Percentiles rank a stretch among this genome's conserved stretches.
phyloP scores from a whole-genome alignment of 306 rosid genomes.

The Rubus parviflorus region DNA sequence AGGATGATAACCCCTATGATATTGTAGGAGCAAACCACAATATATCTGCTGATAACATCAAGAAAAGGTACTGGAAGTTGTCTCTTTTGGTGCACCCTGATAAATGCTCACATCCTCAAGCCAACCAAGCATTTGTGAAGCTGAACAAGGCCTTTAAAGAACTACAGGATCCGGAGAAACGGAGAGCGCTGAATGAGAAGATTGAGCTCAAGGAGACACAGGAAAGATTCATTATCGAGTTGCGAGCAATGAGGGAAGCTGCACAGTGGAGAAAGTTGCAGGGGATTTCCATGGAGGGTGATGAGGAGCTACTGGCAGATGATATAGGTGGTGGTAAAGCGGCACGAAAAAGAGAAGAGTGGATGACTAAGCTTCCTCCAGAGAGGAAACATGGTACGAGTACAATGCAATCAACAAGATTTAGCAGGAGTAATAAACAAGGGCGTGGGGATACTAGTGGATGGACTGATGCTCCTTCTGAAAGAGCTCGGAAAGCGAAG shows the following conservation, averaged over 20 bases:
- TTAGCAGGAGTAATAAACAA: slow-evolving; percentile 66
- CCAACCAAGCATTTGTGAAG: slow-evolving; percentile 85
- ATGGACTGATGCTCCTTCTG: slow-evolving; percentile 86
- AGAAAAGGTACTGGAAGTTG: slow-evolving; percentile 93
- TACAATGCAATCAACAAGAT: slow-evolving; percentile 57
- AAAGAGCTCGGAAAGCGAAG: slow-evolving; percentile 87
- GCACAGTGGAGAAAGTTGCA: slow-evolving; percentile 88
- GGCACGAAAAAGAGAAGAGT: neutral
- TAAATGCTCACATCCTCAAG: slow-evolving; percentile 89
- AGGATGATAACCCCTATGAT: slow-evolving; percentile 64
- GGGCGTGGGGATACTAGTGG: slow-evolving; percentile 88
- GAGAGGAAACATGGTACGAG: slow-evolving; percentile 29
- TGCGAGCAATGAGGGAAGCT: slow-evolving; percentile 72
- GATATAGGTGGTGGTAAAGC: neutral
- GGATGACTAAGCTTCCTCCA: neutral
- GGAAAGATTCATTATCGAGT: slow-evolving; percentile 71
- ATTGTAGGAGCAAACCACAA: slow-evolving; percentile 69
- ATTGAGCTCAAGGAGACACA: slow-evolving; percentile 72
- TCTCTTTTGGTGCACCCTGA: slow-evolving; percentile 97
- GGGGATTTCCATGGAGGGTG: slow-evolving; percentile 34
- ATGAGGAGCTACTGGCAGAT: neutral
- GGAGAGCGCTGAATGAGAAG: slow-evolving; percentile 79
- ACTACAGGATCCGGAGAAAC: slow-evolving; percentile 48
- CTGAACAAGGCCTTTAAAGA: slow-evolving; percentile 71
- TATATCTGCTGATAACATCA: slow-evolving; percentile 61